A percentile compares a stretch with the other conserved stretches of the same genome.
Evolutionary conservation across 192 early-diverging fungal genomes (phyloP).

Genomic region (Dissophora globulifera): DNA sequence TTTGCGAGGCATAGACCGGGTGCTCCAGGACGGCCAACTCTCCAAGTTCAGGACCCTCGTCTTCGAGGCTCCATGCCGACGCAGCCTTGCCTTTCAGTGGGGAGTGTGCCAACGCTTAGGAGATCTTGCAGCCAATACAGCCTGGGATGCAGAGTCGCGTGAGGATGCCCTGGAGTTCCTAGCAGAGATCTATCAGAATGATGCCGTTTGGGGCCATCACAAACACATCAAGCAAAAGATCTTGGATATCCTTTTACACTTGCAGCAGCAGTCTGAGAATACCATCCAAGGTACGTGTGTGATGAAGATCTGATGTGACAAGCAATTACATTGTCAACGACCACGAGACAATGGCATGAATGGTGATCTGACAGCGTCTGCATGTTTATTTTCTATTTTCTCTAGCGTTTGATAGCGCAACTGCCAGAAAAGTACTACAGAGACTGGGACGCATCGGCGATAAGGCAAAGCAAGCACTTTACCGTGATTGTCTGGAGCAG

Average conservation of each 20-base stretch:
- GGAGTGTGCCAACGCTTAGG: background rate
- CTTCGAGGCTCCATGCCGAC: background rate
- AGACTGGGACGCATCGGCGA: background rate
- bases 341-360: no score
- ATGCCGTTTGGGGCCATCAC: background rate
- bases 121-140: background rate
- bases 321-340: no score
- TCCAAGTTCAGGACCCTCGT: background rate
- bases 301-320: no score
- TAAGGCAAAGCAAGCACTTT: background rate
- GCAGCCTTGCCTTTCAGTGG: background rate
- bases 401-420: no score
- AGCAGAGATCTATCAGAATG: slow-evolving; percentile 2
- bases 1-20: background rate
- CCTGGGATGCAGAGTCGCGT: background rate
- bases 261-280: background rate
- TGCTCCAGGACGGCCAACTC: background rate
- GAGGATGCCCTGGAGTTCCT: background rate
- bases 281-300: background rate
- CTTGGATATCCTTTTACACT: background rate
- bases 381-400: no score
- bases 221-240: background rate
- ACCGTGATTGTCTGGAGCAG: no score
- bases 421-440: no score
- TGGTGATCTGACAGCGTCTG: no score